These are phyloP conservation scores for Cercophora sp. DNA, from an alignment of 495 filamentous ascomycete species.

Conservation along the genomic window DNA sequence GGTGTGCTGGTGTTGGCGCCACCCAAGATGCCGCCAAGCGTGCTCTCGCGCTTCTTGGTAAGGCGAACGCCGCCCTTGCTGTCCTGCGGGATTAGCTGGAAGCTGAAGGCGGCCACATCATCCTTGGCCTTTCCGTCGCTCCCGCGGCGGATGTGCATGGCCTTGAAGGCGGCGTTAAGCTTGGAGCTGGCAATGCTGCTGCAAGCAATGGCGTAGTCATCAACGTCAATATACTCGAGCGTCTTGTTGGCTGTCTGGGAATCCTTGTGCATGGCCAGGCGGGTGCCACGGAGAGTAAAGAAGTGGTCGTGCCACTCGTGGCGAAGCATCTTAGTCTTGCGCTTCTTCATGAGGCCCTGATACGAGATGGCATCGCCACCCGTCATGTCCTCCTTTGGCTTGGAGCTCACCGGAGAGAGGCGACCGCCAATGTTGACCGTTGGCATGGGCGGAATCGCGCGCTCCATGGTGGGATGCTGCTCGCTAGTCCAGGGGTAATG, in stretches of 20 bases:
- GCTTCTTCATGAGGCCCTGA: constrained; percentile 90
- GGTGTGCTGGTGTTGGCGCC: constrained; percentile 4
- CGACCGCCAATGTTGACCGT: constrained; percentile 51
- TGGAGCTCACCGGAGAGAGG: constrained; percentile 24
- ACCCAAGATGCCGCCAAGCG: constrained; percentile 16
- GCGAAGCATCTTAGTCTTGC: constrained; percentile 79
- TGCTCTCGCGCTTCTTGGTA: constrained; percentile 44
- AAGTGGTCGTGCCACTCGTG: constrained; percentile 93
- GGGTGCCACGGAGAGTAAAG: constrained; percentile 79
- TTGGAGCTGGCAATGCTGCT: constrained; percentile 71
- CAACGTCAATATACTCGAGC: constrained; percentile 84
- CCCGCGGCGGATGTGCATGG: constrained; percentile 62
- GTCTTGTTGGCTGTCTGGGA: constrained; percentile 52
- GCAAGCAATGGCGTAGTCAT: constrained; percentile 93
- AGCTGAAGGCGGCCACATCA: constrained; percentile 68
- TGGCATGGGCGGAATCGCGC: constrained; percentile 28
- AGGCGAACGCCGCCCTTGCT: constrained; percentile 44
- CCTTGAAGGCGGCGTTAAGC: constrained; percentile 83
- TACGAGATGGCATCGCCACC: constrained; percentile 54
- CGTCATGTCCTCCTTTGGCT: constrained; percentile 31
- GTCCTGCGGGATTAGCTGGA: constrained; percentile 83
- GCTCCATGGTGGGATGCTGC: constrained; percentile 37
- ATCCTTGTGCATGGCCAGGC: constrained; percentile 76
- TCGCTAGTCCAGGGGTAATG: constrained; percentile 46
- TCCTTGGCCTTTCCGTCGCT: constrained; percentile 43